phyloP scores from a whole-genome alignment of 352 stramenopile genomes.

The Pythium sp. region DNA sequence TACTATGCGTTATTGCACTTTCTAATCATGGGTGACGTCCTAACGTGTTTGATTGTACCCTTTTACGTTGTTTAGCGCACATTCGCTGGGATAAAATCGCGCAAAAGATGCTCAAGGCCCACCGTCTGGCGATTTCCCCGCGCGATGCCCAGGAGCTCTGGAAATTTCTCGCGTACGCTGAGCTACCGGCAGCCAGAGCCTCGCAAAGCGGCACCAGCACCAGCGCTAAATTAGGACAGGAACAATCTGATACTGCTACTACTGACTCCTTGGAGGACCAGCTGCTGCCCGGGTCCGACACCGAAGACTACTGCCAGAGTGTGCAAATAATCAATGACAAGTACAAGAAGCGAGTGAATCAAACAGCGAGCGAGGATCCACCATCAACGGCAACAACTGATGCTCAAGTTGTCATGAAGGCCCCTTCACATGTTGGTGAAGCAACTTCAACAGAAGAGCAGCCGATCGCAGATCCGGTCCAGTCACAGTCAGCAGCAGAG shows the following conservation, averaged over 20 bases:
- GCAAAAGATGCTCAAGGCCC: conserved; percentile 32
- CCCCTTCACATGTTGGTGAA: neutral
- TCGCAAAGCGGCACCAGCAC: neutral
- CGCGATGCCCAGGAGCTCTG: conserved; percentile 56
- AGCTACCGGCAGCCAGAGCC: conserved; percentile 9
- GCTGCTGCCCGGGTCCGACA: conserved; percentile 49
- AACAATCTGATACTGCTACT: neutral
- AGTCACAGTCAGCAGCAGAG: neutral
- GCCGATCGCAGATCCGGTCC: neutral
- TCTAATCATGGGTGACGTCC: neutral
- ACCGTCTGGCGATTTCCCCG: conserved; percentile 32
- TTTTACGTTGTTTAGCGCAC: neutral
- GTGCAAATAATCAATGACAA: conserved; percentile 27
- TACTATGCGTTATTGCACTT: neutral
- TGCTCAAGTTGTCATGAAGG: neutral
- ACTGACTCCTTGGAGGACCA: conserved; percentile 12
- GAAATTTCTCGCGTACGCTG: conserved; percentile 74
- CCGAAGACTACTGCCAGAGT: conserved; percentile 41
- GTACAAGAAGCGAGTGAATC: conserved; percentile 4
- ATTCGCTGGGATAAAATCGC: conserved; percentile 54
- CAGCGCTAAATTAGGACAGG: neutral
- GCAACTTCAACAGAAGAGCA: neutral
- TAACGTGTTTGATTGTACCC: neutral
- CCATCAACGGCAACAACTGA: neutral
- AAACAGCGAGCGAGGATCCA: conserved; percentile 12